Evolutionary conservation across 768 basidiomycete species (phyloP), one percentile per base, ranked within the genome.

Genomic region (Saitozyma sp.): DNA sequence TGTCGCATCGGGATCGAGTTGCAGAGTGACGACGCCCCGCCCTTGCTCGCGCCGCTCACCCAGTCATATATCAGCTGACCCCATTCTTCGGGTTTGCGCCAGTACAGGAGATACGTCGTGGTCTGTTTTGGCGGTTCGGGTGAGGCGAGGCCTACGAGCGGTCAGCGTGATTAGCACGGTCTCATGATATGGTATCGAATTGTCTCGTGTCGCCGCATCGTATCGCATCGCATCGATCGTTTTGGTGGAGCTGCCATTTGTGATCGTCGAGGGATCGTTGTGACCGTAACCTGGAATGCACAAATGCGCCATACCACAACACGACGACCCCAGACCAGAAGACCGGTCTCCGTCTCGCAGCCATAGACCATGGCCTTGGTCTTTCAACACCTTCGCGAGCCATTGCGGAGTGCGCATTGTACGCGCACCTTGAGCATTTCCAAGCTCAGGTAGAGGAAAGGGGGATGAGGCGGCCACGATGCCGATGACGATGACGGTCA

Each of bases 1-100:
- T 14, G 46, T 3, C 6, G 46, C 2, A 6, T 14, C 3, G 14
- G 46, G 46, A 48, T 14, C 46, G 46, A 48, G 14, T 14, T 2
- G 46, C 6, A 17, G 46, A 48, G 13, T 2, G 46, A 2, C 7
- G 3, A 3, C 2, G 45, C 45, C 45, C 3, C 13, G 29, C 48
- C 7, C 11, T 16, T 9, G 43, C 9, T 45, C 9, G 43, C 16
- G 16, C 9, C 43, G 58, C 80, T 58, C 49, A 81, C 81, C 82
- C 82, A 83, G 20, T 75, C 71, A 62, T 82, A 80, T 17, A 83
- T 81, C 10, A 75, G 40, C 13, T 67, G 50, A 2, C 78, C 80
- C 81, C 81, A 82, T 65, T 83, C 81, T 9, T 79, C 80, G 1
- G 81, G 81, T 64, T 75, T 78, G 7, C 72, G 74, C 80, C 81